These are phyloP conservation scores for Paecilomyces dactylethromorphus DNA, from an alignment of 2,329 filamentous ascomycete species.

Conservation along the genomic window DNA sequence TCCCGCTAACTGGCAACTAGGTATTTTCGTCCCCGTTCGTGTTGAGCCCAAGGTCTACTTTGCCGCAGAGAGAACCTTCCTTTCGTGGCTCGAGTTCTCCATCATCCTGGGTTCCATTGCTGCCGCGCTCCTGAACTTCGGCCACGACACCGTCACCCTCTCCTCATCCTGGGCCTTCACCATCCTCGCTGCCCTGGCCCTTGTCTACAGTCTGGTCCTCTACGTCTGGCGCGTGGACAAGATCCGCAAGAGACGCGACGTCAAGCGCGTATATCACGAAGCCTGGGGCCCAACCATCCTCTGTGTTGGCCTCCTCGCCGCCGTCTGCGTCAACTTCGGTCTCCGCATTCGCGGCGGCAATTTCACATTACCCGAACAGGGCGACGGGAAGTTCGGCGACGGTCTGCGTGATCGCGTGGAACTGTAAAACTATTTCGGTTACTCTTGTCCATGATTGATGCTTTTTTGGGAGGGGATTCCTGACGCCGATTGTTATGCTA, in stretches of 20 bases:
- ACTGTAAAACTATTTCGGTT: not conserved
- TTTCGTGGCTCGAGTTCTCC: conserved; percentile 95
- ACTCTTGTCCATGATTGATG: not conserved
- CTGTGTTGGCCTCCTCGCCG: conserved; percentile 65
- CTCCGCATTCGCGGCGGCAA: conserved; percentile 60
- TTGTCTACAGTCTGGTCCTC: conserved; percentile 76
- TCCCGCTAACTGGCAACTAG: conserved; percentile 47
- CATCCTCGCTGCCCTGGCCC: conserved; percentile 64
- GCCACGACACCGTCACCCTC: conserved; percentile 55
- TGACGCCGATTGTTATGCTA: not conserved
- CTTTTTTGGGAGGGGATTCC: not conserved
- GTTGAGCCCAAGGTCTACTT: conserved; percentile 98
- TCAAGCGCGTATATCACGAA: conserved; percentile 74
- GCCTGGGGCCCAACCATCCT: conserved; percentile 74
- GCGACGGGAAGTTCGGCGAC: not conserved
- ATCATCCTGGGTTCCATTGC: conserved; percentile 90
- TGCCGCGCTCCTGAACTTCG: conserved; percentile 76
- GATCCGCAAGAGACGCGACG: conserved; percentile 76
- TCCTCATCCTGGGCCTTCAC: conserved; percentile 73
- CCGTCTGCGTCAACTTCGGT: conserved; percentile 73
- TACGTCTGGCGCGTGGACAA: conserved; percentile 85
- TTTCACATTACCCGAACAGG: conserved; percentile 8
- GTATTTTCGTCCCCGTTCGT: conserved; percentile 90
- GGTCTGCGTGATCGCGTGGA: not conserved
- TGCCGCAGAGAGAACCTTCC: conserved; percentile 89